These are phyloP conservation scores for Fragaria vesca DNA, from an alignment of 306 rosid genomes.

Conservation along the genomic window DNA sequence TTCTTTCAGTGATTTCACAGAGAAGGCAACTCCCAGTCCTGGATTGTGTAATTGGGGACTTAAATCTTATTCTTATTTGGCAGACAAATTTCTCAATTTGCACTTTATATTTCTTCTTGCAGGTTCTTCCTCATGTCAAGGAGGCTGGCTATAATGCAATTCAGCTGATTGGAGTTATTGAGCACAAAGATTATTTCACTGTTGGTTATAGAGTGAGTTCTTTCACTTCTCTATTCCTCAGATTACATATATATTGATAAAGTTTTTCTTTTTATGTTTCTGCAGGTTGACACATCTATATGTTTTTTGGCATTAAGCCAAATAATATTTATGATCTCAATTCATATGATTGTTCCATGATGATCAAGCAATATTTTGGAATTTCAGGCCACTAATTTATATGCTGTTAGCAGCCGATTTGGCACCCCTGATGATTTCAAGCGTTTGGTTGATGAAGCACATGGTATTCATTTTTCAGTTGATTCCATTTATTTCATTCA, in stretches of 20 bases:
- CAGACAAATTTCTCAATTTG: conserved; percentile 21
- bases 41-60: conserved; percentile 4
- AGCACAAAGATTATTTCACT: conserved; percentile 95
- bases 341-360: not conserved
- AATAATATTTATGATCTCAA: not conserved
- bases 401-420: conserved; percentile 88
- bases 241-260: not conserved
- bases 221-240: conserved; percentile 11
- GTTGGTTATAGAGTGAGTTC: conserved; percentile 88
- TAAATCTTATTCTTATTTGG: conserved; percentile 16
- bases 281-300: conserved; percentile 12
- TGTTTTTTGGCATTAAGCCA: not conserved
- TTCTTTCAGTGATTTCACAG: conserved; percentile 71
- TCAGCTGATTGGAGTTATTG: conserved; percentile 85
- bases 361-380: conserved; percentile 23
- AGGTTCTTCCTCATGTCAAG: conserved; percentile 92
- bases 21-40: conserved; percentile 44
- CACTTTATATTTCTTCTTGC: conserved; percentile 24
- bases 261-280: conserved; percentile 14
- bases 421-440: conserved; percentile 98
- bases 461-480: conserved; percentile 55
- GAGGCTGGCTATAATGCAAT: conserved; percentile 89
- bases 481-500: conserved; percentile 4
- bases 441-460: conserved; percentile 96
- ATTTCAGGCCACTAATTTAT: conserved; percentile 86